These are phyloP conservation scores for Macrolepiota fuliginosa DNA, from an alignment of 768 basidiomycete species.

Conservation along the genomic window DNA sequence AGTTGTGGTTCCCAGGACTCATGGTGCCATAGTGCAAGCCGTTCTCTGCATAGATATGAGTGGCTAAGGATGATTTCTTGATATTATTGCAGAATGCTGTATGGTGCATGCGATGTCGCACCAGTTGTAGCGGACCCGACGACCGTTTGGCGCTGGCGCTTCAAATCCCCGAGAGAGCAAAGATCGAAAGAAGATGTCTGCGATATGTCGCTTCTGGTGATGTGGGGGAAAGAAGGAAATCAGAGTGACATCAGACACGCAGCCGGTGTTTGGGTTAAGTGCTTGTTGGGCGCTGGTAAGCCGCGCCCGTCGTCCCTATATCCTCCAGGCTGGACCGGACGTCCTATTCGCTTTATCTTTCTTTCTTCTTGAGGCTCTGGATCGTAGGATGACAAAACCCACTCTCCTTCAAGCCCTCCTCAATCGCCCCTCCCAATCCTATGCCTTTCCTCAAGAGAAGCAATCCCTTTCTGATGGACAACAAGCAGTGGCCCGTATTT, in stretches of 20 bases:
- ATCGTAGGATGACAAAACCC: conserved; percentile 27
- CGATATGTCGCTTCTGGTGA: too few relatives aligned
- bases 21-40: too few relatives aligned
- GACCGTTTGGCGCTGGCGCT: too few relatives aligned
- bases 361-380: background rate
- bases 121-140: too few relatives aligned
- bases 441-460: conserved; percentile 42
- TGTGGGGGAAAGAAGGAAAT: background rate
- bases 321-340: background rate
- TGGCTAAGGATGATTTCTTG: too few relatives aligned
- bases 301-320: background rate
- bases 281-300: background rate
- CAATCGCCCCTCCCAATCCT: conserved; percentile 62
- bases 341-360: background rate
- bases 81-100: too few relatives aligned
- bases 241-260: conserved; percentile 9
- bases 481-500: conserved; percentile 49
- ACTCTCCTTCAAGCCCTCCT: conserved; percentile 52
- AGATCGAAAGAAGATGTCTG: too few relatives aligned
- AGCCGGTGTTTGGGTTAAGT: background rate
- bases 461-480: conserved; percentile 54
- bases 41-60: too few relatives aligned
- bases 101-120: too few relatives aligned
- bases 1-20: too few relatives aligned
- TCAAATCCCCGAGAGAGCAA: too few relatives aligned